Evolutionary conservation across 139 green algal species (phyloP).

Genomic region (Trebouxia sp.): DNA sequence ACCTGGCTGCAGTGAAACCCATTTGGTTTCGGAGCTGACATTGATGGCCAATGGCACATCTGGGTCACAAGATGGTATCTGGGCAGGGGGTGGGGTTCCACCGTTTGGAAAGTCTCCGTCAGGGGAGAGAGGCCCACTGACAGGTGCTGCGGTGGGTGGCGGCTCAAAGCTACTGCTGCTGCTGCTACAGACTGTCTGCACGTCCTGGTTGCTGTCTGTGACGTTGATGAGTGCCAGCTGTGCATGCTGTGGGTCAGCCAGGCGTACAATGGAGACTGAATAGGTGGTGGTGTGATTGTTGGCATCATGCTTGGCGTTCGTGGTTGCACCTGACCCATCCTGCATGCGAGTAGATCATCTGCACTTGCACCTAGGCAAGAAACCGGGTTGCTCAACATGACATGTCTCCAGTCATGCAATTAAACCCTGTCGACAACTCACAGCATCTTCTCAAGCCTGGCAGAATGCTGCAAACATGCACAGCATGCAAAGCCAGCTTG

Average conservation of each 20-base stretch:
- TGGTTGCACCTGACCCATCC: not conserved
- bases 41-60: not conserved
- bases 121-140: not conserved
- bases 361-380: too few species aligned
- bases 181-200: not conserved
- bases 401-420: too few species aligned
- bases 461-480: too few species aligned
- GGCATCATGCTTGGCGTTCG: not conserved
- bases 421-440: too few species aligned
- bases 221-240: conserved; percentile 39
- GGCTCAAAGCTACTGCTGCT: not conserved
- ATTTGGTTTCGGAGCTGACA: conserved; percentile 20
- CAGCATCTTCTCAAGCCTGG: too few species aligned
- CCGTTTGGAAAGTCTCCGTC: not conserved
- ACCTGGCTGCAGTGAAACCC: conserved; percentile 10
- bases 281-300: conserved; percentile 34
- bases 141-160: not conserved
- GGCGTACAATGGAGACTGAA: conserved; percentile 40
- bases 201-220: not conserved
- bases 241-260: conserved; percentile 40
- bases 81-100: not conserved
- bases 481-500: too few species aligned
- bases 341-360: too few species aligned
- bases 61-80: not conserved
- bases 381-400: too few species aligned